Base-by-base conservation (phyloP, 345 rosid species). In the Populus pruinosa region DNA sequence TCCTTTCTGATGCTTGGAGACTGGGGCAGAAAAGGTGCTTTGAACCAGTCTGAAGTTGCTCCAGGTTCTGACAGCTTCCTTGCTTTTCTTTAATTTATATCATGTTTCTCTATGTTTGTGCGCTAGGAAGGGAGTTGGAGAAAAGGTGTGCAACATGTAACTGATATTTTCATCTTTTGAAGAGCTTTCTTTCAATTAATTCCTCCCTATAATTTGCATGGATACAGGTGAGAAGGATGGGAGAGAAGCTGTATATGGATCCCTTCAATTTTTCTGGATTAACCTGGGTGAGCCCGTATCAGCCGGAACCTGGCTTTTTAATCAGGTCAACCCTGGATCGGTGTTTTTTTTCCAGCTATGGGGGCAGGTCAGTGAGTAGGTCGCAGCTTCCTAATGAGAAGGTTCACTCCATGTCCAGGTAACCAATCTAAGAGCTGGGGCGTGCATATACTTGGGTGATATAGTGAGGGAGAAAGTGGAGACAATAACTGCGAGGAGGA, bases 1-100 rank as follows among this genome's bases (percentile, higher is more conserved):
- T 85, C 88, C 75, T 87, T 91, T 81, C 50, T 92, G 83, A 91
- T 90, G 25, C 43, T 92, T 76, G 96, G 96, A 21, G 97, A 91
- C 65, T 93, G 97, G 1, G 97, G 97, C 8, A 85, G 96, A 21
- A 88, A 84, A 74, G 97, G 94, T 27, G 72, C 62, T 38, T 91
- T 35, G 47, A 93, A 93, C 62, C 97, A 91, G 56, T 91, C 96
- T 38, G 66, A 77, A 80, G 91, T 93, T 21, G 94, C 97, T 27
- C 29, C 94, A 90, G 93, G 33, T 92, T 64, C 12, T 10, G 12
- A 6, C 62, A 23, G 1, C 50, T 70, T 67, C 67, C 27, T 31
- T 43, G 14, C 1, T 66, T 35, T 31, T 31, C 33, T 31, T 49
- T 59, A 2, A 41, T 12, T 33, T 5, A 12, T 29, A 16, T 14